Evolutionary conservation across 345 rosid species (phyloP).

Genomic region (Pistacia vera): DNA sequence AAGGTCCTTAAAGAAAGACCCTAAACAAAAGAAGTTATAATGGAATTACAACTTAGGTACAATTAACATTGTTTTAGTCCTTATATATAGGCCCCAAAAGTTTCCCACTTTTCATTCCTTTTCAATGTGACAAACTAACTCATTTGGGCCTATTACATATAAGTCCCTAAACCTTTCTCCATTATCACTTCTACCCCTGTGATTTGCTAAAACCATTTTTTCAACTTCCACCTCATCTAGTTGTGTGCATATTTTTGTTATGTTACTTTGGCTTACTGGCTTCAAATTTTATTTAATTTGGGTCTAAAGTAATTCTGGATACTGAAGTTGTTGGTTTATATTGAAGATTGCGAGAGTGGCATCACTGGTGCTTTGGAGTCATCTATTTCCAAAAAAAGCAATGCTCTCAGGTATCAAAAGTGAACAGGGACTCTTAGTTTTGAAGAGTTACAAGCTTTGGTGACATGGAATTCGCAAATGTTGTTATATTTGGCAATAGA

Average conservation of each 20-base stretch:
- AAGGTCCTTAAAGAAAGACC: no score
- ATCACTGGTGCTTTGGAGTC: conserved; percentile 45
- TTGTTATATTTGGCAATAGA: conserved; percentile 77
- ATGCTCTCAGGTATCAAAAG: conserved; percentile 24
- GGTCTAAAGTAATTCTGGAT: conserved; percentile 9
- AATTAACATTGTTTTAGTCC: no score
- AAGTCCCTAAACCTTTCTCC: no score
- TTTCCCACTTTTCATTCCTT: no score
- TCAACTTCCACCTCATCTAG: neutral
- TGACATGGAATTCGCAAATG: conserved; percentile 81
- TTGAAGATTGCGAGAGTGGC: conserved; percentile 47
- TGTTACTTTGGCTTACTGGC: neutral
- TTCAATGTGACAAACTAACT: no score
- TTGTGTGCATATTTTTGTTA: neutral
- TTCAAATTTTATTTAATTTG: neutral
- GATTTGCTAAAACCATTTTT: no score
- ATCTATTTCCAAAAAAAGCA: conserved; percentile 41
- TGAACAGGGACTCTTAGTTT: conserved; percentile 52
- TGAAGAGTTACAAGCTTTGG: conserved; percentile 72
- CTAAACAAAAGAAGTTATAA: no score
- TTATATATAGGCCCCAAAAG: no score
- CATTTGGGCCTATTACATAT: no score
- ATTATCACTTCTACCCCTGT: no score
- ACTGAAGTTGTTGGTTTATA: conserved; percentile 28
- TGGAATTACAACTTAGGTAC: no score